Evolutionary conservation across 1,139 yeast genomes (phyloP), one percentile per base, ranked within the genome.

Genomic region (Debaryomyces sp.): DNA sequence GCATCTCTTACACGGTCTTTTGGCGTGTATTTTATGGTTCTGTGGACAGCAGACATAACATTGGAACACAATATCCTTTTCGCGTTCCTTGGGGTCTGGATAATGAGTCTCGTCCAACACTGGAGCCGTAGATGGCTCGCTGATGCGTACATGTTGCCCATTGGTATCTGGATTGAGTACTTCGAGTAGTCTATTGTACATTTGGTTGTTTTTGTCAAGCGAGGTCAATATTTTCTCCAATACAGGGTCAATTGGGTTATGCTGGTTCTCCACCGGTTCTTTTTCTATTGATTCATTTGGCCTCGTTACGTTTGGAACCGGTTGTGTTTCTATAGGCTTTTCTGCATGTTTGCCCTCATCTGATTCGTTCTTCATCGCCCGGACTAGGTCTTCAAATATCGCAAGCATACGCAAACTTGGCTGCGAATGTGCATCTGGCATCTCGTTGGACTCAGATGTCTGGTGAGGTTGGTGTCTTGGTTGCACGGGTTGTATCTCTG

Each of bases 1-100:
- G 40, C 64, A 60, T 35, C 58, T 47, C 15, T 54, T 50, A 45
- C 64, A 61, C 29, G 52, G 55, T 33, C 54, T 48, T 37, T 48
- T 55, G 38, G 40, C 41, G 34, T 17, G 42, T 37, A 27, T 39
- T 10, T 41, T 44, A 36, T 22, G 44, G 18, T 23, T 44, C 18
- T 34, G 49, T 3, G 48, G 46, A 32, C 60, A 57, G 45, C 61
- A 57, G 41, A 58, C 41, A 44, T 57, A 59, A 45, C 63, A 60
- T 38, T 60, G 52, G 8, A 60, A 43, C 2, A 58, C 50, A 9
- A 60, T 54, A 23, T 59, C 60, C 45, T 51, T 55, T n/a, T 50
- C 38, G 26, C 38, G 38, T 21, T 35, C 38, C 26, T 15, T 35
- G 38, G 3, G 38, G 26, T 18, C 38, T 13, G 4, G 8, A 12